Evolutionary conservation across 257 asterid species (phyloP).

Genomic region (Catharanthus roseus): DNA sequence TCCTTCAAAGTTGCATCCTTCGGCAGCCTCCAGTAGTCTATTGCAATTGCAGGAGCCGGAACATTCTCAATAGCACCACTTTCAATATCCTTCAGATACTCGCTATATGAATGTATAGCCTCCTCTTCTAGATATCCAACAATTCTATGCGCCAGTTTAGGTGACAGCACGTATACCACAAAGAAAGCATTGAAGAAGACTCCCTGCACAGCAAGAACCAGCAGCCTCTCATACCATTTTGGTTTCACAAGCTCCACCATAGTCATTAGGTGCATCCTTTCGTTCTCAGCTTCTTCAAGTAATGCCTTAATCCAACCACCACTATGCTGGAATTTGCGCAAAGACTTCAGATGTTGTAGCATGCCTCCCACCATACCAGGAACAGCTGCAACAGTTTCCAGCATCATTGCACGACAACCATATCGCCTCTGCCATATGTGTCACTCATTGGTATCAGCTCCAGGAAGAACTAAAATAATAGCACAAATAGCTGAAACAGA

Average conservation of each 20-base stretch:
- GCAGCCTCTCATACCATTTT: conserved; percentile 77
- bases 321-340: conserved; percentile 80
- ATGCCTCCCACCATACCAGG: conserved; percentile 96
- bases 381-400: conserved; percentile 96
- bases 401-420: conserved; percentile 97
- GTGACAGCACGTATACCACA: conserved; percentile 60
- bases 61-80: conserved; percentile 61
- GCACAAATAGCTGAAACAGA: not conserved
- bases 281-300: conserved; percentile 96
- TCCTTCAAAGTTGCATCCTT: conserved; percentile 70
- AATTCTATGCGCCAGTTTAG: conserved; percentile 82
- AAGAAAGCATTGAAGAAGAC: conserved; percentile 83
- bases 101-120: conserved; percentile 81
- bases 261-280: conserved; percentile 97
- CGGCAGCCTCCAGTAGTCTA: conserved; percentile 89
- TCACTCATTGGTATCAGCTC: conserved; percentile 7
- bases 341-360: conserved; percentile 76
- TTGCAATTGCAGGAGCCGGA: conserved; percentile 87
- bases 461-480: not conserved
- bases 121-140: conserved; percentile 98
- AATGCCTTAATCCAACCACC: conserved; percentile 97
- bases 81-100: conserved; percentile 69
- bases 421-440: conserved; percentile 56
- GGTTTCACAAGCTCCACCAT: conserved; percentile 93
- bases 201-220: conserved; percentile 81